These are phyloP conservation scores for Ceratocystis cubensis DNA, from an alignment of 2,329 filamentous ascomycete genomes.

Conservation along the genomic window DNA sequence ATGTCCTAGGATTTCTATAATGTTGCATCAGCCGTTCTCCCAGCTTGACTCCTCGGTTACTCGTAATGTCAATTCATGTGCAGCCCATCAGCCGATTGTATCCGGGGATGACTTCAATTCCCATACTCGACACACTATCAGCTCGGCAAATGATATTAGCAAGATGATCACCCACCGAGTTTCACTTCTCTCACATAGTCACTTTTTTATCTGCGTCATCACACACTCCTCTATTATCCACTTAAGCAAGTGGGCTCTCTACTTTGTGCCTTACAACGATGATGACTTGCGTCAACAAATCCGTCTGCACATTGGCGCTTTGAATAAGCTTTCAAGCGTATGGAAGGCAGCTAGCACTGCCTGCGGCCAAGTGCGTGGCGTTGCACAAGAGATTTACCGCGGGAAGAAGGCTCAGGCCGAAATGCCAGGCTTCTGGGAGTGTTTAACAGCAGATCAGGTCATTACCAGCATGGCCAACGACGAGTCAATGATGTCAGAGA, in stretches of 20 bases:
- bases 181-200: constrained; percentile 59
- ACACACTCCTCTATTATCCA: constrained; percentile 71
- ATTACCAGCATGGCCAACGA: constrained; percentile 44
- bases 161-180: constrained; percentile 62
- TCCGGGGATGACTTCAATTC: constrained; percentile 43
- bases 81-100: constrained; percentile 42
- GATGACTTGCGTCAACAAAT: constrained; percentile 62
- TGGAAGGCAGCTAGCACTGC: constrained; percentile 63
- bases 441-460: constrained; percentile 42
- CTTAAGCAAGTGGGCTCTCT: constrained; percentile 62
- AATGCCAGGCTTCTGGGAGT: constrained; percentile 43
- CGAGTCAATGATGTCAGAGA: constrained; percentile 47
- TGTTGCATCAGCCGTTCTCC: constrained; percentile 68
- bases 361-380: constrained; percentile 59
- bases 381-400: constrained; percentile 63
- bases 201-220: constrained; percentile 72
- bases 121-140: constrained; percentile 70
- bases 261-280: constrained; percentile 47
- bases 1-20: constrained; percentile 45
- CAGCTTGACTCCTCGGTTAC: constrained; percentile 54
- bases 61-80: constrained; percentile 51
- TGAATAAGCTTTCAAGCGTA: constrained; percentile 54
- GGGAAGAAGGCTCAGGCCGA: constrained; percentile 44
- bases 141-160: constrained; percentile 65
- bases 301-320: constrained; percentile 62